A percentile compares a stretch with the other conserved stretches of the same genome.
These are phyloP conservation scores for Nakataea oryzae DNA, from an alignment of 2,329 filamentous ascomycete genomes.

Conservation along the genomic window DNA sequence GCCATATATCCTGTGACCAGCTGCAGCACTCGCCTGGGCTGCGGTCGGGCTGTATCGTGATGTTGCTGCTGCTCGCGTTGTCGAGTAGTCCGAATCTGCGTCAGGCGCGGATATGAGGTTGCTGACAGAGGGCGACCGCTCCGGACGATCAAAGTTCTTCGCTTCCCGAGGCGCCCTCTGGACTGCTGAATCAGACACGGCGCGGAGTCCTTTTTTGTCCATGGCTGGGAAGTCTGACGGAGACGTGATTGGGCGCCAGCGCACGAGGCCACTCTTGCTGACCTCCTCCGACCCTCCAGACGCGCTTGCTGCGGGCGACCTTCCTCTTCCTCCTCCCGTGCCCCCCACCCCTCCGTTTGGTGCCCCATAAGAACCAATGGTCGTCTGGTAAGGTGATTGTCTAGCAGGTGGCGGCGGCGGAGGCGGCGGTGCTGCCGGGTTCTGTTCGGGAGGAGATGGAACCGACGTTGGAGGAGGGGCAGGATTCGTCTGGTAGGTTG, in stretches of 20 bases:
- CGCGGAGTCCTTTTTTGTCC: not conserved
- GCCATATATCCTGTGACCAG: not conserved
- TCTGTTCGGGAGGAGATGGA: not conserved
- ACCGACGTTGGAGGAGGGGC: not conserved
- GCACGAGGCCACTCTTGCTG: not conserved
- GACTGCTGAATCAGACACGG: not conserved
- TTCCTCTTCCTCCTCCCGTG: not conserved
- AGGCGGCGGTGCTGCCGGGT: not conserved
- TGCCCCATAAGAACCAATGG: not conserved
- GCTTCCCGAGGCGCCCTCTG: slow-evolving; percentile 1
- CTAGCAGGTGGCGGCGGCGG: not conserved
- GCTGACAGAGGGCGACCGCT: slow-evolving; percentile 10
- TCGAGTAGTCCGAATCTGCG: not conserved
- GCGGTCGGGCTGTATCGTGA: not conserved
- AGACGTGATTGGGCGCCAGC: slow-evolving; percentile 1
- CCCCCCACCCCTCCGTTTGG: not conserved
- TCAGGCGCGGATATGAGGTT: slow-evolving; percentile 8
- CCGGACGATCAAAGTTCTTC: not conserved
- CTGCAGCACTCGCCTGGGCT: not conserved
- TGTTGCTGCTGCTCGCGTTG: not conserved
- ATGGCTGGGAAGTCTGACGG: not conserved
- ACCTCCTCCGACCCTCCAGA: not conserved
- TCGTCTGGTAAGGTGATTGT: not conserved
- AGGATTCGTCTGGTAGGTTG: slow-evolving; percentile 4
- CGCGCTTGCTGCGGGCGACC: not conserved